Evolutionary conservation across 768 basidiomycete genomes (phyloP).

Genomic region (Phylloporus sp.): DNA sequence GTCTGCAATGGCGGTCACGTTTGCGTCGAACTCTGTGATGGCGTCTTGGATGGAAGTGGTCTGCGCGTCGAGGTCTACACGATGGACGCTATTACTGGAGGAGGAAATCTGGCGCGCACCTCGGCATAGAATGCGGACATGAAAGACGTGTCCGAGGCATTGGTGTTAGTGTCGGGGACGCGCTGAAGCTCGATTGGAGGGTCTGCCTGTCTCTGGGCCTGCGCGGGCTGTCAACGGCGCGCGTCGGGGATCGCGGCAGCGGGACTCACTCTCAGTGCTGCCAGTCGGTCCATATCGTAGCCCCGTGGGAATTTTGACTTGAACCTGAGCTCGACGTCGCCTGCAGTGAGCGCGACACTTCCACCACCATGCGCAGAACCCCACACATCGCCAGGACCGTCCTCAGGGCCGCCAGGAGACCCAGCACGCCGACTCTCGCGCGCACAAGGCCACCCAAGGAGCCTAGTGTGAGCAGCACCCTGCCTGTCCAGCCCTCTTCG

Average conservation of each 20-base stretch:
- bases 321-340: constrained; percentile 4
- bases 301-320: constrained; percentile 11
- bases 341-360: constrained; percentile 47
- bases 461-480: constrained; percentile 5
- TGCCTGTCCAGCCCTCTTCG: constrained; percentile 9
- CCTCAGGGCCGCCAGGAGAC: constrained; percentile 33
- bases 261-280: constrained; percentile 71
- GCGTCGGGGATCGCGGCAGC: constrained; percentile 41
- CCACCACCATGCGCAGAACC: constrained; percentile 56
- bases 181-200: constrained; percentile 26
- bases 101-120: constrained; percentile 12
- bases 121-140: constrained; percentile 34
- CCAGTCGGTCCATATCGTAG: constrained; percentile 56
- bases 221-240: constrained; percentile 17
- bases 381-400: constrained; percentile 74
- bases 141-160: constrained; percentile 17
- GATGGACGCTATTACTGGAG: not conserved
- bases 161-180: constrained; percentile 4
- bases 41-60: constrained; percentile 46
- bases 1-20: constrained; percentile 43
- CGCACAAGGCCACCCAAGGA: constrained; percentile 24
- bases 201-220: too few species aligned
- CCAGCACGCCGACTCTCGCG: constrained; percentile 11
- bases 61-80: constrained; percentile 23
- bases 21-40: constrained; percentile 40